Percentiles rank a stretch among this genome's conserved stretches.
These are phyloP conservation scores for Toxicodendron radicans DNA, from an alignment of 345 rosid genomes.

Conservation along the genomic window DNA sequence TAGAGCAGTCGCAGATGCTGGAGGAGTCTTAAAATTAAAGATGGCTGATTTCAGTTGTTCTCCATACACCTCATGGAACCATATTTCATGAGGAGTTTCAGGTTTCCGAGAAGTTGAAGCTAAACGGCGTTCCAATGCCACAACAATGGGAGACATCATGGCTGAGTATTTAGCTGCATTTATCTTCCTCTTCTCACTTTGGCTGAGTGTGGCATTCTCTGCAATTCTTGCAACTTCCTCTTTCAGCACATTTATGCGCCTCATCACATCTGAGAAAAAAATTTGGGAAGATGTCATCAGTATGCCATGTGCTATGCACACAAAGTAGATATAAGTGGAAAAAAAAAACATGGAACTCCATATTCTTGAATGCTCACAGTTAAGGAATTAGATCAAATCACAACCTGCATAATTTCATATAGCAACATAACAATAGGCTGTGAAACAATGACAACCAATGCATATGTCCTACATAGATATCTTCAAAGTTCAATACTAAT, in stretches of 20 bases:
- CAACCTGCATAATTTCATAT: not conserved
- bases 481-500: not conserved
- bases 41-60: slow-evolving; percentile 72
- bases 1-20: slow-evolving; percentile 61
- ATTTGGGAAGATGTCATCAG: slow-evolving; percentile 15
- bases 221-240: slow-evolving; percentile 88
- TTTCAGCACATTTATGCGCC: slow-evolving; percentile 78
- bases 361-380: not conserved
- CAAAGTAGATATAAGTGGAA: not conserved
- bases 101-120: slow-evolving; percentile 86
- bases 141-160: slow-evolving; percentile 92
- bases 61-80: slow-evolving; percentile 72
- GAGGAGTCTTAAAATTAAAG: slow-evolving; percentile 72
- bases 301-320: not conserved
- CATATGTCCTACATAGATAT: not conserved
- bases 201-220: slow-evolving; percentile 83
- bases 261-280: slow-evolving; percentile 69
- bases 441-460: not conserved
- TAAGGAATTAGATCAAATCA: not conserved
- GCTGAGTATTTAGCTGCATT: slow-evolving; percentile 91
- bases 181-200: slow-evolving; percentile 81
- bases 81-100: slow-evolving; percentile 86
- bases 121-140: slow-evolving; percentile 87
- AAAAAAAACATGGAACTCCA: not conserved
- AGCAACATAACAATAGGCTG: not conserved